These are phyloP conservation scores for Galerina marginata DNA, from an alignment of 768 basidiomycete genomes.

Conservation along the genomic window DNA sequence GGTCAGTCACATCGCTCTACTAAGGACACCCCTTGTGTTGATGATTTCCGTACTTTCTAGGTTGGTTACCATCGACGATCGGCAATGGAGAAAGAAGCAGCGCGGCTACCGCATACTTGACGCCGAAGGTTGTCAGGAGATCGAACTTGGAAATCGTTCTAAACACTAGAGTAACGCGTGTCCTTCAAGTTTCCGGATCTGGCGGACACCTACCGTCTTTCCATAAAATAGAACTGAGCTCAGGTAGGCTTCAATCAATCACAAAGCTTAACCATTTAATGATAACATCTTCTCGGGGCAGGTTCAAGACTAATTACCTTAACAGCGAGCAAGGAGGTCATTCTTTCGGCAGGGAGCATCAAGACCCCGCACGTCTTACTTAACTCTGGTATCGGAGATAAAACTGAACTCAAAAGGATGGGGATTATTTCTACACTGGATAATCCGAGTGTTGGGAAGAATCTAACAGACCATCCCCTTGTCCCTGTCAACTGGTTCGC, in stretches of 20 bases:
- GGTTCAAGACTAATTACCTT: slow-evolving; percentile 1
- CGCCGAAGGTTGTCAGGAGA: slow-evolving; percentile 22
- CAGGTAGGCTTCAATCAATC: slow-evolving; percentile 1
- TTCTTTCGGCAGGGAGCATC: slow-evolving; percentile 47
- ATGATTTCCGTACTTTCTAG: slow-evolving; percentile 2
- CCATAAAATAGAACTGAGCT: slow-evolving; percentile 6
- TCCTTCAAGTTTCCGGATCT: slow-evolving; percentile 9
- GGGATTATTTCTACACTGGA: slow-evolving; percentile 34
- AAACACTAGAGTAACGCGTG: slow-evolving; percentile 30
- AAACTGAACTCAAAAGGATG: slow-evolving; percentile 23
- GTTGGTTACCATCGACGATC: slow-evolving; percentile 29
- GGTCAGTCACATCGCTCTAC: slow-evolving; percentile 14
- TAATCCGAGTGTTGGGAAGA: slow-evolving; percentile 43
- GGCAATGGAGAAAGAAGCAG: slow-evolving; percentile 29
- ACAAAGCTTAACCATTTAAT: neutral
- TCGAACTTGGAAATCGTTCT: slow-evolving; percentile 36
- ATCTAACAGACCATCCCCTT: slow-evolving; percentile 41
- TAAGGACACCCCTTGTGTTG: neutral
- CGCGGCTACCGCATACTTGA: slow-evolving; percentile 30
- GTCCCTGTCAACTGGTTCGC: slow-evolving; percentile 29
- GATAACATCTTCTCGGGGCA: neutral
- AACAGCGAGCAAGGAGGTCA: slow-evolving; percentile 56
- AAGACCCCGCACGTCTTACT: slow-evolving; percentile 43
- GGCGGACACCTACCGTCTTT: slow-evolving; percentile 12
- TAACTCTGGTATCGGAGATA: slow-evolving; percentile 42